Evolutionary conservation across 768 basidiomycete genomes (phyloP), one percentile per base, ranked within the genome.

Genomic region (Agrocybe pediades): DNA sequence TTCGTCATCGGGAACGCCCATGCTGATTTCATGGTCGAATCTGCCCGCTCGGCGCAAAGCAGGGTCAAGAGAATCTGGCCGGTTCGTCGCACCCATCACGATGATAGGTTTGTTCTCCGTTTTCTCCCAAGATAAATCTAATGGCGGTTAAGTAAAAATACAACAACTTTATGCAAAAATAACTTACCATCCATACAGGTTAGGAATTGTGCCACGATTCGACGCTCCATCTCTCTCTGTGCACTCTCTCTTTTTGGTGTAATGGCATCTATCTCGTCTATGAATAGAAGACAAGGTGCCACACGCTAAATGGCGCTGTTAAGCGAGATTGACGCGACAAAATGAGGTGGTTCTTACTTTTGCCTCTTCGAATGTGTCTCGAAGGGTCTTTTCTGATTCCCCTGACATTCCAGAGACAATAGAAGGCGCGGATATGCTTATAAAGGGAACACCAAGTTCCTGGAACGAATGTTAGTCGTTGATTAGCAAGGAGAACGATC

Each of bases 351-450:
- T 48, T 33, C 39, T 23, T 25, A 93, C 94, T 74, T 93, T 95
- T 6, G 97, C 97, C 68, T 98, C 96, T 25, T 97, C 96, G 64
- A 99, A 99, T 0, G 93, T 95, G 64, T 98, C 96, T 40, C 97
- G 76, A 4, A 99, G 73, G 0, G 94, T 95, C 75, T 96, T 98
- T 68, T 99, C 97, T 0, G 93, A 95, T 70, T 99, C 97, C 42
- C 97, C 97, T 0, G 94, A 97, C 94, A 98, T 97, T 1, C 97
- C 96, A 2, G 92, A 95, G 7, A 99, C 94, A 54, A 99, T 89
- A 0, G 92, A 92, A 0, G 97, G 97, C 0, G 96, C 96, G 2
- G 96, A 96, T 55, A 99, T 86, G 46, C 76, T 90, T 59, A 99
- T 95, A 65, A 99, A 98, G 0, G 96, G 95, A 1, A 96, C 78